A percentile compares a stretch with the other conserved stretches of the same genome.
Evolutionary conservation across 495 filamentous ascomycete genomes (phyloP).

Genomic region (Beverwykella pulmonaria): DNA sequence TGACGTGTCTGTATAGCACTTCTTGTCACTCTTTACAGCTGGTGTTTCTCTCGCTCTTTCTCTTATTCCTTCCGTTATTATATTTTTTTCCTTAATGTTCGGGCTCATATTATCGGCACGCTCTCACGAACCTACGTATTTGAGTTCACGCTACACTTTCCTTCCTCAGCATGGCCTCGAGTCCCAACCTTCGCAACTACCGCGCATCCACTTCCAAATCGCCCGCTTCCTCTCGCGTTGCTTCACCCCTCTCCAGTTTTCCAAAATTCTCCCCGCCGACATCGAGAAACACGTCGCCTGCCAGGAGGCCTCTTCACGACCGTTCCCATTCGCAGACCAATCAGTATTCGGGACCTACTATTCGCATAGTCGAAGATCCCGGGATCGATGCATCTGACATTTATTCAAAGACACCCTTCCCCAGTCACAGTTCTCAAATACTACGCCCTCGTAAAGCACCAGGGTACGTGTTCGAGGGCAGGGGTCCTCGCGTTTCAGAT

Average conservation of each 20-base stretch:
- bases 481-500: slow-evolving; percentile 40
- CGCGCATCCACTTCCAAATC: slow-evolving; percentile 14
- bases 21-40: slow-evolving; percentile 41
- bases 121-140: slow-evolving; percentile 20
- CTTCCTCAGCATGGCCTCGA: slow-evolving; percentile 37
- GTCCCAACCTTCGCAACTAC: neutral
- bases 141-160: slow-evolving; percentile 17
- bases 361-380: slow-evolving; percentile 49
- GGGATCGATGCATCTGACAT: slow-evolving; percentile 26
- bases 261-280: slow-evolving; percentile 32
- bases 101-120: slow-evolving; percentile 1
- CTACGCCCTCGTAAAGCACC: slow-evolving; percentile 39
- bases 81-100: slow-evolving; percentile 39
- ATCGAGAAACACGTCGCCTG: slow-evolving; percentile 37
- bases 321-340: slow-evolving; percentile 60
- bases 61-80: slow-evolving; percentile 39
- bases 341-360: slow-evolving; percentile 53
- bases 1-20: slow-evolving; percentile 36
- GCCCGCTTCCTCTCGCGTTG: slow-evolving; percentile 12
- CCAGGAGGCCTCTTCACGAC: slow-evolving; percentile 56
- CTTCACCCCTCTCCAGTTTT: slow-evolving; percentile 19
- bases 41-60: slow-evolving; percentile 33
- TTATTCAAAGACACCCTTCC: slow-evolving; percentile 45
- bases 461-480: slow-evolving; percentile 37
- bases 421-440: slow-evolving; percentile 42